phyloP scores from a whole-genome alignment of 1,139 yeast species.

The Hansenula sp. region DNA sequence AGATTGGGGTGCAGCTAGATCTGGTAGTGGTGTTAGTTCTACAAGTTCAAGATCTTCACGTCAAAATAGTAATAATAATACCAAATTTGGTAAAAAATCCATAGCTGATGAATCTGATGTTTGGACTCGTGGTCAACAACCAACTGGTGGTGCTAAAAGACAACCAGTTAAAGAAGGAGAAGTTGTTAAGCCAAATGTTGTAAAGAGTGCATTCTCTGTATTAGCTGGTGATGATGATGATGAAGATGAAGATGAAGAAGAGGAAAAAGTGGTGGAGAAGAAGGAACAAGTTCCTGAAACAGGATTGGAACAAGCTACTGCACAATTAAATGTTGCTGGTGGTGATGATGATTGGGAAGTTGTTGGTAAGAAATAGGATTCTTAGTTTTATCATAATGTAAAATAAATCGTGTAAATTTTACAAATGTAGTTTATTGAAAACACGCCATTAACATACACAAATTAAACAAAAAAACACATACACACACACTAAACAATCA shows the following conservation, averaged over 20 bases:
- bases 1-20: conserved; percentile 37
- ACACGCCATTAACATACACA: not conserved
- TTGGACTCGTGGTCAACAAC: conserved; percentile 40
- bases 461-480: not conserved
- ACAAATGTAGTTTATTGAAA: too few species aligned
- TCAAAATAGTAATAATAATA: not conserved
- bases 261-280: conserved; percentile 43
- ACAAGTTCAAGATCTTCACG: conserved; percentile 10
- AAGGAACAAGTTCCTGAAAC: conserved; percentile 24
- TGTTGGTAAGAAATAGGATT: conserved; percentile 44
- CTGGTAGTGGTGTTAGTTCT: conserved; percentile 20
- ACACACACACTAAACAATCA: not conserved
- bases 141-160: conserved; percentile 25
- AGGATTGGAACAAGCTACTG: conserved; percentile 40
- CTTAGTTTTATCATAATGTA: too few species aligned
- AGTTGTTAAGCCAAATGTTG: conserved; percentile 37
- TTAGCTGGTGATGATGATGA: conserved; percentile 66
- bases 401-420: too few species aligned
- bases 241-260: conserved; percentile 54
- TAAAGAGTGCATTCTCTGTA: conserved; percentile 61
- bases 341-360: conserved; percentile 51
- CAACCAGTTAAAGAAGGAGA: conserved; percentile 17
- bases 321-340: conserved; percentile 39
- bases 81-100: conserved; percentile 28
- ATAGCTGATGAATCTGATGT: conserved; percentile 39